Evolutionary conservation across 306 rosid genomes (phyloP), one percentile per base, ranked within the genome.

Genomic region (Fragaria ananassa): DNA sequence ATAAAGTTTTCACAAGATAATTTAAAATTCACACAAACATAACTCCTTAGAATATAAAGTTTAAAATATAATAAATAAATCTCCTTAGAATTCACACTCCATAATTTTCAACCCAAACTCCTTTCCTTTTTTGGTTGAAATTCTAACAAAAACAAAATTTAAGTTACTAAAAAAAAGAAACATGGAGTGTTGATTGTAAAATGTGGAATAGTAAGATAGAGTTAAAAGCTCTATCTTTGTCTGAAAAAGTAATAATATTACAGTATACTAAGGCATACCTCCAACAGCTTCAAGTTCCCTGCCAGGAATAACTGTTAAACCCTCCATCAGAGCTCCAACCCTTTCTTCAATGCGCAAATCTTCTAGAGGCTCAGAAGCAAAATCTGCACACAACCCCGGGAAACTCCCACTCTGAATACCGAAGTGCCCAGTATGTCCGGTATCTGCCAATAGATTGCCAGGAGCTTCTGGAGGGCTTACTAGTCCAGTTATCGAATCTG

Each of bases 401-500:
- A 29, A 81, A 73, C 84, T 86, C 58, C 27, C 67, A 75, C 68
- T 81, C 78, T 74, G 80, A 71, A 76, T 71, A 80, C 78, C 89
- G 72, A 71, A 81, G 51, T 87, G 92, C 79, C 83, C 77, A 70
- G 76, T 37, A 80, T 91, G 96, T 65, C 86, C 87, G 46, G 82
- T 44, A 71, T 96, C 99, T 50, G 78, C 85, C 88, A 92, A 81
- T n/a, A 88, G 66, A 86, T 96, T 96, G 73, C 99, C 99, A 19
- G 99, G 82, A 82, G 99, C 98, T 85, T 96, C 98, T 19, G 99
- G 99, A 68, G 99, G 99, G 75, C 77, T 96, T 83, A 87, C 99
- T 80, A 88, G 80, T 81, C 88, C 93, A 67, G 98, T 89, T 69
- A 96, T 72, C 74, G 87, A 81, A 72, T 96, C 99, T 0, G 99